Percentiles rank a stretch among this genome's conserved stretches.
Conservation (phyloP, 768 basidiomycete genomes). For the Hericium rajendrae region DNA sequence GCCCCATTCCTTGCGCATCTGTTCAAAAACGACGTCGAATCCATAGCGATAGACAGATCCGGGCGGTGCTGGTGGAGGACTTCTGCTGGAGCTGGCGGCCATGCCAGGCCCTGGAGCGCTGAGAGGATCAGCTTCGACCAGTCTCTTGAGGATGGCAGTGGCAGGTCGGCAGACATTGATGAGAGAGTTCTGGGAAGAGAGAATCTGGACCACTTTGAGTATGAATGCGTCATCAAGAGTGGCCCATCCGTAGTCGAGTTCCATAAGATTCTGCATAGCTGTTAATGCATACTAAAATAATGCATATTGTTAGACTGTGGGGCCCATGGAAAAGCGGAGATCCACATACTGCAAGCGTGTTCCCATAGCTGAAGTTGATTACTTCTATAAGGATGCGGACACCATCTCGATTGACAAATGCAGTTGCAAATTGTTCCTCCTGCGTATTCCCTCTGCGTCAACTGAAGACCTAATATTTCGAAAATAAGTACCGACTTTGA, state of each 20-base stretch:
- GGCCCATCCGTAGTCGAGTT: conserved; percentile 76
- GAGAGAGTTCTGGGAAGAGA: conserved; percentile 63
- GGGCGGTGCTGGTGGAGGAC: conserved; percentile 40
- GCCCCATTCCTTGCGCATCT: conserved; percentile 64
- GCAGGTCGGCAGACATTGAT: conserved; percentile 91
- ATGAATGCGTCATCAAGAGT: conserved; percentile 67
- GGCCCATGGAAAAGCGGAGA: not conserved
- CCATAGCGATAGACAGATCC: conserved; percentile 78
- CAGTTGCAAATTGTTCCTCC: conserved; percentile 78
- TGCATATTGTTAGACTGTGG: not conserved
- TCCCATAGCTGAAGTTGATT: conserved; percentile 61
- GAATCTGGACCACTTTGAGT: conserved; percentile 64
- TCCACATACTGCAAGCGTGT: conserved; percentile 67
- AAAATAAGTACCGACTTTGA: conserved; percentile 36
- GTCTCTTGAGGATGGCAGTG: conserved; percentile 79
- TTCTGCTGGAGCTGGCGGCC: conserved; percentile 48
- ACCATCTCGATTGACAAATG: conserved; percentile 69
- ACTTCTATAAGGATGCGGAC: conserved; percentile 60
- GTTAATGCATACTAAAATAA: conserved; percentile 65
- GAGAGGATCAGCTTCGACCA: conserved; percentile 79
- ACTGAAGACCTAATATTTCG: not conserved
- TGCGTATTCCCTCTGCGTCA: conserved; percentile 19
- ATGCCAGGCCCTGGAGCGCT: conserved; percentile 48
- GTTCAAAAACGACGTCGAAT: conserved; percentile 73
- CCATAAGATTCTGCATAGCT: conserved; percentile 83